A percentile compares a stretch with the other conserved stretches of the same genome.
Evolutionary conservation across 345 rosid genomes (phyloP).

Genomic region (Rhodomyrtus tomentosa): DNA sequence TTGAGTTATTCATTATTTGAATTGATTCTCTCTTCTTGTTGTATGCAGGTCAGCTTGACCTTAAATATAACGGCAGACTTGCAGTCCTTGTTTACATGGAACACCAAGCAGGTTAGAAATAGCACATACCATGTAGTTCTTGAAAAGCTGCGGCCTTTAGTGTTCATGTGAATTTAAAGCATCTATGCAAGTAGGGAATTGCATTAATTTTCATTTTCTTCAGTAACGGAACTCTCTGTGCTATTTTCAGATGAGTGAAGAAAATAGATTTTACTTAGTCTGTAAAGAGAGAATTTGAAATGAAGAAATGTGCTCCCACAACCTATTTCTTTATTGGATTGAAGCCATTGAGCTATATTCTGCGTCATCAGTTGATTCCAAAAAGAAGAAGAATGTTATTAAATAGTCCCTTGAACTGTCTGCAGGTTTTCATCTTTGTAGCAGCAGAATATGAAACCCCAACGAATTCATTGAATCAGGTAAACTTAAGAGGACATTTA

Average conservation of each 20-base stretch:
- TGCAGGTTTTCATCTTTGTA: constrained; percentile 73
- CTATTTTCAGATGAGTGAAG: not conserved
- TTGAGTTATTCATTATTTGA: not conserved
- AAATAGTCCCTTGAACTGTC: not conserved
- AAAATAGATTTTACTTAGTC: not conserved
- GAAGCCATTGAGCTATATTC: not conserved
- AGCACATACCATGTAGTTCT: not conserved
- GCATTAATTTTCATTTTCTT: not conserved
- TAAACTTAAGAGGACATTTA: constrained; percentile 3
- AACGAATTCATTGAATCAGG: constrained; percentile 85
- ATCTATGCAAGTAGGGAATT: not conserved
- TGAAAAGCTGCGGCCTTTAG: not conserved
- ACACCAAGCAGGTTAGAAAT: constrained; percentile 81
- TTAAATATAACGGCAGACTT: constrained; percentile 81
- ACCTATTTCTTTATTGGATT: not conserved
- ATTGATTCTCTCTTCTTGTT: not conserved
- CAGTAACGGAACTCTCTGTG: not conserved
- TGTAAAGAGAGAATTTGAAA: not conserved
- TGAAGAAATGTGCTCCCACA: not conserved
- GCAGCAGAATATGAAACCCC: constrained; percentile 88
- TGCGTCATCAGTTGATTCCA: not conserved
- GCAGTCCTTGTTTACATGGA: constrained; percentile 90
- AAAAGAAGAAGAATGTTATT: not conserved
- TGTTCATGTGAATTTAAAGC: not conserved
- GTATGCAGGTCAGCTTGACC: constrained; percentile 71